These are phyloP conservation scores for Debaryomycetaceae sp. DNA, from an alignment of 1,139 yeast species.

Conservation along the genomic window DNA sequence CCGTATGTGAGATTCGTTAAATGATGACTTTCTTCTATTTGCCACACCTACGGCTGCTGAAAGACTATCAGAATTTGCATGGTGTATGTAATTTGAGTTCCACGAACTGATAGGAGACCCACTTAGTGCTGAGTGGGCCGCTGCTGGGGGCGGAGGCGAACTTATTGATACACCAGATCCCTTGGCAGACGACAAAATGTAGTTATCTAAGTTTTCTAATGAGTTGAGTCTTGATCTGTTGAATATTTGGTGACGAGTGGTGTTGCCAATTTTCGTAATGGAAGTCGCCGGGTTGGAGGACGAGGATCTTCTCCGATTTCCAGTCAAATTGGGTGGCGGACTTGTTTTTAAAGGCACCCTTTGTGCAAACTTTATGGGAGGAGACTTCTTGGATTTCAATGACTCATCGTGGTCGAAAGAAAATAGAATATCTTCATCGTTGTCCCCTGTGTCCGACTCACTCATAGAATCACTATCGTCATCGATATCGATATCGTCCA, in stretches of 20 bases:
- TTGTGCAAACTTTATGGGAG: conserved; percentile 44
- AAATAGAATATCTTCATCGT: conserved; percentile 29
- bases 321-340: conserved; percentile 34
- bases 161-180: conserved; percentile 35
- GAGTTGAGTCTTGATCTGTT: conserved; percentile 43
- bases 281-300: conserved; percentile 18
- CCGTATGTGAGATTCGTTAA: conserved; percentile 43
- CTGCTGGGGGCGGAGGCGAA: conserved; percentile 36
- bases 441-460: conserved; percentile 15
- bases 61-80: conserved; percentile 18
- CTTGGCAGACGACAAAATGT: conserved; percentile 39
- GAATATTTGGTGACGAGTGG: conserved; percentile 30
- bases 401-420: conserved; percentile 43
- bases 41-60: conserved; percentile 18
- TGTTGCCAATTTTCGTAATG: conserved; percentile 15
- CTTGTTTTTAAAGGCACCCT: conserved; percentile 42
- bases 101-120: conserved; percentile 26
- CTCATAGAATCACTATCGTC: conserved; percentile 11
- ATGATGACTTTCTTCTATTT: conserved; percentile 40
- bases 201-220: conserved; percentile 42
- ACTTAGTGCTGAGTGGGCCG: conserved; percentile 11
- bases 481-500: conserved; percentile 11
- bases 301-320: conserved; percentile 26
- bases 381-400: conserved; percentile 22
- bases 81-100: conserved; percentile 19